Conservation (phyloP, 2,329 filamentous ascomycete species). For the Akanthomyces lecanii region DNA sequence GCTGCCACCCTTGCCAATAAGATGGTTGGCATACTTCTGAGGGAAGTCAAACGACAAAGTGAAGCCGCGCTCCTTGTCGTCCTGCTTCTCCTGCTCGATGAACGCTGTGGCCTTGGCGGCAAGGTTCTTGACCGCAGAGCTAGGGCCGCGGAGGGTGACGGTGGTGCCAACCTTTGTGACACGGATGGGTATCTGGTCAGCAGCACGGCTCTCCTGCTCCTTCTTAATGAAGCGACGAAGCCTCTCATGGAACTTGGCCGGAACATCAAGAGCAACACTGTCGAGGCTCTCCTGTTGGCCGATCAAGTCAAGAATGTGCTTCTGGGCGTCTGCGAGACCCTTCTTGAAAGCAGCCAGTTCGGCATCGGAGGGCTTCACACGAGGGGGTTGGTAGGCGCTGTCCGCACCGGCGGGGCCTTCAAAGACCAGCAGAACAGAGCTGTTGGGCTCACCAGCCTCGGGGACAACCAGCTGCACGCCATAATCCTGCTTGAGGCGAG, state of each 20-base stretch:
- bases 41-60: slow-evolving; percentile 87
- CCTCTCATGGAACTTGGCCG: slow-evolving; percentile 60
- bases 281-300: slow-evolving; percentile 54
- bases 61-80: slow-evolving; percentile 91
- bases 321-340: slow-evolving; percentile 51
- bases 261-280: slow-evolving; percentile 52
- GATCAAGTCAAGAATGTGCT: slow-evolving; percentile 55
- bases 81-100: slow-evolving; percentile 80
- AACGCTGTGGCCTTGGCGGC: slow-evolving; percentile 71
- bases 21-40: slow-evolving; percentile 87
- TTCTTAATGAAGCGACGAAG: slow-evolving; percentile 61
- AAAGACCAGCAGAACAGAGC: slow-evolving; percentile 68
- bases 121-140: slow-evolving; percentile 66
- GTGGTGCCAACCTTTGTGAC: slow-evolving; percentile 56
- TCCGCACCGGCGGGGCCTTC: slow-evolving; percentile 56
- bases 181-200: slow-evolving; percentile 56
- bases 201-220: slow-evolving; percentile 55
- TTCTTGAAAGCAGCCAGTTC: slow-evolving; percentile 52
- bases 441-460: slow-evolving; percentile 53
- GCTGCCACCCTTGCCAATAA: slow-evolving; percentile 65
- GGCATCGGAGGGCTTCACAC: slow-evolving; percentile 45
- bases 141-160: slow-evolving; percentile 73
- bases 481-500: slow-evolving; percentile 60
- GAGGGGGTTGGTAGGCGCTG: slow-evolving; percentile 51
- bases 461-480: slow-evolving; percentile 73